Evolutionary conservation across 306 rosid genomes (phyloP).

Genomic region (Prinsepia uniflora): DNA sequence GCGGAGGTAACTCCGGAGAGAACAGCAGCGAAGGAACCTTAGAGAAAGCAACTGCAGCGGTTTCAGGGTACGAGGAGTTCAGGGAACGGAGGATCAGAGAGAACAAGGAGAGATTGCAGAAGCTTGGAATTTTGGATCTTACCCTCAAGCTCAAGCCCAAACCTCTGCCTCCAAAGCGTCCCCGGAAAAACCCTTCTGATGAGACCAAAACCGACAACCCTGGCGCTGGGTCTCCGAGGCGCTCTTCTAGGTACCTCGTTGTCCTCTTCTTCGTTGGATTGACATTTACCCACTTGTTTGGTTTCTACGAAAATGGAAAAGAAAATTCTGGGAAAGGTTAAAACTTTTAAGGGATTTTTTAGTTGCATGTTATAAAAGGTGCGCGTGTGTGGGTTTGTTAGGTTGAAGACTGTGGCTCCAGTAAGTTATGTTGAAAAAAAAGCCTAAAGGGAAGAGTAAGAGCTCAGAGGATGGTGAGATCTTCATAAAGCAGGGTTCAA

Average conservation of each 20-base stretch:
- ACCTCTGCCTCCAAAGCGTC: slow-evolving; percentile 14
- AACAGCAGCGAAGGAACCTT: neutral
- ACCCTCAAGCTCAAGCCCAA: slow-evolving; percentile 46
- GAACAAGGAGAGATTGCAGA: slow-evolving; percentile 63
- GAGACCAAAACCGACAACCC: slow-evolving; percentile 3
- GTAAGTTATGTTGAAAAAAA: slow-evolving; percentile 39
- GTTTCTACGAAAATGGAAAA: slow-evolving; percentile 5
- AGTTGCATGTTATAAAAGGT: neutral
- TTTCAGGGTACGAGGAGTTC: slow-evolving; percentile 41
- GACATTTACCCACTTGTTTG: neutral
- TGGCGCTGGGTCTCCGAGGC: slow-evolving; percentile 38
- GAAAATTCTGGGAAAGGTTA: neutral
- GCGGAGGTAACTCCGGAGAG: neutral
- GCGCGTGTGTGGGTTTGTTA: slow-evolving; percentile 27
- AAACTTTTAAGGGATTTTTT: neutral
- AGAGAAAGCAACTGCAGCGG: neutral
- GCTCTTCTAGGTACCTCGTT: slow-evolving; percentile 57
- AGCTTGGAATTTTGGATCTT: slow-evolving; percentile 56
- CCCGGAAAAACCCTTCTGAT: neutral
- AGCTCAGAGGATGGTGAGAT: slow-evolving; percentile 29
- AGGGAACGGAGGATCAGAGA: slow-evolving; percentile 66
- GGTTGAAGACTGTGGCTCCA: slow-evolving; percentile 56
- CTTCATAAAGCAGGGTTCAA: slow-evolving; percentile 44
- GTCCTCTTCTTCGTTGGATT: neutral
- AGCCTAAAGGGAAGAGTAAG: neutral